Evolutionary conservation across 2,329 filamentous ascomycete genomes (phyloP).

Genomic region (Botrytis deweyae): DNA sequence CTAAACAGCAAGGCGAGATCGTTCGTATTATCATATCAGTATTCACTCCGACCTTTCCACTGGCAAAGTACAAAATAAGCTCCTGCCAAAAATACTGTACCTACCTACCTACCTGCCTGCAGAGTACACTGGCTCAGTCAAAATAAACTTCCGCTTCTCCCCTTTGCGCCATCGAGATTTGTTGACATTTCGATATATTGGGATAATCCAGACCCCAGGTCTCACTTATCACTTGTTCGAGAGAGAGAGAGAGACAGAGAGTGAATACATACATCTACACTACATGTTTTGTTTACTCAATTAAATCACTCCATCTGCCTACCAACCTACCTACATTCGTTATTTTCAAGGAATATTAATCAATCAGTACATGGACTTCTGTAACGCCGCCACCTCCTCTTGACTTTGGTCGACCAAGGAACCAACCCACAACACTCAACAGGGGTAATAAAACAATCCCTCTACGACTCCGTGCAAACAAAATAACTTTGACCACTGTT

Average conservation of each 20-base stretch:
- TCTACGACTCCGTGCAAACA: slow-evolving; percentile 28
- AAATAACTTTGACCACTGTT: slow-evolving; percentile 28
- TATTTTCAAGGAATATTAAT: not conserved
- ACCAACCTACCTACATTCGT: not conserved
- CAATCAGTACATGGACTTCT: slow-evolving; percentile 18
- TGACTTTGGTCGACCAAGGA: slow-evolving; percentile 37
- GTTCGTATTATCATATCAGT: not conserved
- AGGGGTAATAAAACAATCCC: slow-evolving; percentile 30
- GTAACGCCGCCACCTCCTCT: slow-evolving; percentile 28
- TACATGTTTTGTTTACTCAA: not conserved
- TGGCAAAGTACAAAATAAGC: not conserved
- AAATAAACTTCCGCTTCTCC: not conserved
- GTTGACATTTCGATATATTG: not conserved
- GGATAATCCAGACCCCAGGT: not conserved
- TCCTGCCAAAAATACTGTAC: not conserved
- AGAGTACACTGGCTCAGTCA: not conserved
- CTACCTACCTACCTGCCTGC: not conserved
- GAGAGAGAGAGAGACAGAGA: not conserved
- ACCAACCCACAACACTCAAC: slow-evolving; percentile 33
- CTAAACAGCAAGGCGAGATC: not conserved
- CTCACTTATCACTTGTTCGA: not conserved
- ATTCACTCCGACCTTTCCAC: not conserved
- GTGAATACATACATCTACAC: not conserved
- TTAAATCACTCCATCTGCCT: not conserved
- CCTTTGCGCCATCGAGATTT: slow-evolving; percentile 14